Conservation (phyloP, 345 rosid species). For the Populus deltoides region DNA sequence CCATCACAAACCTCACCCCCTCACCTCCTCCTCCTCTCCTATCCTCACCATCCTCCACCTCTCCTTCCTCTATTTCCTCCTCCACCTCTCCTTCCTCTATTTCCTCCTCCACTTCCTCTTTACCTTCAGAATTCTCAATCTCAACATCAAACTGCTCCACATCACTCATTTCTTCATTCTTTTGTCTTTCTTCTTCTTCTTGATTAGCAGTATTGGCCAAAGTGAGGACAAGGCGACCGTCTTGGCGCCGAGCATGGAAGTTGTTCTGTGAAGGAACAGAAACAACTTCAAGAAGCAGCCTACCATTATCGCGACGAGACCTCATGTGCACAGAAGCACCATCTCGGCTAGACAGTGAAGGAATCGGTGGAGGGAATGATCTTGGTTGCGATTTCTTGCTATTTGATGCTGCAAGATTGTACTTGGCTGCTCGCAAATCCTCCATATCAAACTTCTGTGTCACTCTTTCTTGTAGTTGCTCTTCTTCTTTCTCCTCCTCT, state of each 20-base stretch:
- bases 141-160: conserved; percentile 15
- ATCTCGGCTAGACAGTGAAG: conserved; percentile 49
- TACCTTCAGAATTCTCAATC: conserved; percentile 8
- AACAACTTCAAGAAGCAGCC: conserved; percentile 86
- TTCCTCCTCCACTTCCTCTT: conserved; percentile 21
- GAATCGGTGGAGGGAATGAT: conserved; percentile 79
- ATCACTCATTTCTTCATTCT: conserved; percentile 1
- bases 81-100: conserved; percentile 22
- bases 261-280: conserved; percentile 65
- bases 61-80: conserved; percentile 17
- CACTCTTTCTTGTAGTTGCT: conserved; percentile 5
- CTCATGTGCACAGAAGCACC: conserved; percentile 62
- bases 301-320: conserved; percentile 76
- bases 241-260: conserved; percentile 70
- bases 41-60: conserved; percentile 9
- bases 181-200: conserved; percentile 13
- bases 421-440: conserved; percentile 20
- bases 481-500: conserved; percentile 41
- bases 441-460: conserved; percentile 18
- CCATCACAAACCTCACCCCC: conserved; percentile 25
- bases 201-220: conserved; percentile 23
- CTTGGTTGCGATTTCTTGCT: conserved; percentile 30
- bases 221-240: conserved; percentile 90
- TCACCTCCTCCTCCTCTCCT: background rate
- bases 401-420: conserved; percentile 9